Evolutionary conservation across 2,329 filamentous ascomycete genomes (phyloP), one percentile per base, ranked within the genome.

Genomic region (Cryphonectria naterciae): DNA sequence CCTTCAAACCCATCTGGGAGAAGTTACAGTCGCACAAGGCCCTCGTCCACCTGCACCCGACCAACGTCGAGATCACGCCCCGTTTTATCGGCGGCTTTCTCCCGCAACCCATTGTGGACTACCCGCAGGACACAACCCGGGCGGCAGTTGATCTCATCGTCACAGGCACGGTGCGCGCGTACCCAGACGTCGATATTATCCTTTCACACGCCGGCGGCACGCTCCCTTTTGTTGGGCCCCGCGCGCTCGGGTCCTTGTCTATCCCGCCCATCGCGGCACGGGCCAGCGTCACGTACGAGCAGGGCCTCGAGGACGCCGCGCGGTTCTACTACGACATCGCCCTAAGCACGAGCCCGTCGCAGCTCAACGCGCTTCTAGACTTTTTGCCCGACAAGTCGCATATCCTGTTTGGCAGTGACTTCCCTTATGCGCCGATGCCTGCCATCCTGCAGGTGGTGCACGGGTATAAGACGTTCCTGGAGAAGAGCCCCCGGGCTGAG

Each of bases 141-240:
- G 77, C 81, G 0, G 83, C 82, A 0, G 74, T 83, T 39, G 80
- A 84, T 65, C 75, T 85, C 28, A 79, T 86, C 17, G 63, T 79
- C 25, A 77, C 74, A 4, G 77, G 77, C 0, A 80, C 77, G 0
- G 52, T 80, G 7, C 73, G 73, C 5, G 73, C 77, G 1, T 77
- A 75, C 52, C 77, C 78, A 0, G 74, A 80, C 58, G 79, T 80
- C 68, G 83, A 83, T 35, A 77, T 86, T 39, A 85, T 86, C 66
- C 75, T 85, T 1, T 81, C 81, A 0, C 84, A 86, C 71, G 83
- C 80, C 0, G 85, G 83, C 1, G 83, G 84, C 0, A 79, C 81
- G 0, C 73, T 85, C 0, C 83, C 84, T 0, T 83, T 77, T 35
- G 63, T 85, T 0, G 76, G 79, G 0, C 68, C 74, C 4, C 78